phyloP scores from a whole-genome alignment of 2,329 filamentous ascomycete genomes.

The Ceratocystis diversiconidia region DNA sequence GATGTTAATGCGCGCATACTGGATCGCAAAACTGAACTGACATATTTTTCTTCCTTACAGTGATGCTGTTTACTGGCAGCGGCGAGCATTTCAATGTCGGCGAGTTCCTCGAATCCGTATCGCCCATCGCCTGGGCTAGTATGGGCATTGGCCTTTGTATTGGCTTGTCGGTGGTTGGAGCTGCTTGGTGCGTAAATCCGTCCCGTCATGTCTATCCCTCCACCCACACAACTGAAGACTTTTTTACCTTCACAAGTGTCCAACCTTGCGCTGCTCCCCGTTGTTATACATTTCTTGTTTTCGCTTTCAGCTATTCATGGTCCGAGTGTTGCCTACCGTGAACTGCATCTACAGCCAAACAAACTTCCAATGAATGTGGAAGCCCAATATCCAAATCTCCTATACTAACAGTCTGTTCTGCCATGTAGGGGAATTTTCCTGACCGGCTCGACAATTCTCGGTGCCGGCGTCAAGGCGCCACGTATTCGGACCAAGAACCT shows the following conservation, averaged over 20 bases:
- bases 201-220: background rate
- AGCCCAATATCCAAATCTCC: background rate
- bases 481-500: constrained; percentile 98
- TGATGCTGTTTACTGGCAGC: constrained; percentile 96
- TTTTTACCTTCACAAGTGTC: background rate
- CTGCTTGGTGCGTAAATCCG: constrained; percentile 62
- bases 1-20: background rate
- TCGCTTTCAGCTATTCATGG: background rate
- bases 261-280: constrained; percentile 1
- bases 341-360: background rate
- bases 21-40: background rate
- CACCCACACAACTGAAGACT: background rate
- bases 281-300: background rate
- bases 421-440: constrained; percentile 89
- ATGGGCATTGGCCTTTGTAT: constrained; percentile 89
- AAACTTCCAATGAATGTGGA: background rate
- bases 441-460: constrained; percentile 92
- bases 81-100: constrained; percentile 97
- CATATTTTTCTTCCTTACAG: constrained; percentile 32
- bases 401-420: background rate
- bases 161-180: constrained; percentile 87
- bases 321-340: background rate
- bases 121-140: constrained; percentile 85
- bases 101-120: constrained; percentile 84
- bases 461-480: constrained; percentile 89